phyloP scores from a whole-genome alignment of 208 protist species.

The Trypanosoma melophagium region DNA sequence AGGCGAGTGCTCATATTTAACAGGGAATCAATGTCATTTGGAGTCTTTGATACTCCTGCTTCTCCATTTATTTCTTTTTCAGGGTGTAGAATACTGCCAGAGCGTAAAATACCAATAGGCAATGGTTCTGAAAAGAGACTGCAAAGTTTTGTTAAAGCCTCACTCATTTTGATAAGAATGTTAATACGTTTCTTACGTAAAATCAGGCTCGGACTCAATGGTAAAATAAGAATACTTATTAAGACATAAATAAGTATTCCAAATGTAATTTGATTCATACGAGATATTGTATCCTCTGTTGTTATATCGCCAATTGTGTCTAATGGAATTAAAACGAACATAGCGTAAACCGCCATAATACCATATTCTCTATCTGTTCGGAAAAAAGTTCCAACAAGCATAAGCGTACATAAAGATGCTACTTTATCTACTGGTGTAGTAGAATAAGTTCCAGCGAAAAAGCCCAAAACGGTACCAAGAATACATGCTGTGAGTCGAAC shows the following conservation, averaged over 20 bases:
- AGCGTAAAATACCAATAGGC: background rate
- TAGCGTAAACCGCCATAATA: constrained; percentile 83
- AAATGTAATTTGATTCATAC: constrained; percentile 91
- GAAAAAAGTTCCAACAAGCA: constrained; percentile 80
- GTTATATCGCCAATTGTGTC: constrained; percentile 55
- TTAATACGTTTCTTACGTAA: constrained; percentile 77
- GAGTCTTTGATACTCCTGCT: background rate
- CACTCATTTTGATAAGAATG: constrained; percentile 63
- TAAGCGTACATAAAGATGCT: constrained; percentile 76
- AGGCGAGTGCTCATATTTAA: constrained; percentile 13
- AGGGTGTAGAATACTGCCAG: background rate
- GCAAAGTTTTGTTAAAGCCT: constrained; percentile 50
- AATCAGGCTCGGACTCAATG: constrained; percentile 70
- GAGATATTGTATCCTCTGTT: constrained; percentile 62
- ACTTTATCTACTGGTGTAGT: constrained; percentile 65
- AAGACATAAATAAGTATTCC: constrained; percentile 90
- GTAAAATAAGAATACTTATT: constrained; percentile 71
- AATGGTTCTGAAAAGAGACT: constrained; percentile 60
- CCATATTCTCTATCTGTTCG: constrained; percentile 82
- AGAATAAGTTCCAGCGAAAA: constrained; percentile 84
- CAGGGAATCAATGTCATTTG: background rate
- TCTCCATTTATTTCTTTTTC: background rate
- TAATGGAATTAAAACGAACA: constrained; percentile 86
- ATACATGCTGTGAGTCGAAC: constrained; percentile 84
- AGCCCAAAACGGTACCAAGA: constrained; percentile 85